These are phyloP conservation scores for Diplocarpon rosae DNA, from an alignment of 2,329 filamentous ascomycete genomes.

Conservation along the genomic window DNA sequence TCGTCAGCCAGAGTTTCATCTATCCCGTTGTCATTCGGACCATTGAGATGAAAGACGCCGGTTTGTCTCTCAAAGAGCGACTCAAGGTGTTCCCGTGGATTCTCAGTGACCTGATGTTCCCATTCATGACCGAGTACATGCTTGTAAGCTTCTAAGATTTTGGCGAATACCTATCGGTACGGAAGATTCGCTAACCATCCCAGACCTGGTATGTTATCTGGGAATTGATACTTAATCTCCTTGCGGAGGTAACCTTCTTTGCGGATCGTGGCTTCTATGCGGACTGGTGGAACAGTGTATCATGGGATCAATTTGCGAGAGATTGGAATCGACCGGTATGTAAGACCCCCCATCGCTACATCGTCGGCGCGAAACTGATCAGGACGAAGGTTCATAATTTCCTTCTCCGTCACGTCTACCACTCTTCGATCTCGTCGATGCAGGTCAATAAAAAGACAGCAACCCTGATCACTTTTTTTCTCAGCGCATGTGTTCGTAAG, in stretches of 20 bases:
- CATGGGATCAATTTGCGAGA: conserved; percentile 67
- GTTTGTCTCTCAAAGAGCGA: conserved; percentile 47
- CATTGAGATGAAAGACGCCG: conserved; percentile 54
- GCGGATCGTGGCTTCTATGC: conserved; percentile 65
- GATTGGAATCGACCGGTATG: conserved; percentile 63
- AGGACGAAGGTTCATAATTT: conserved; percentile 38
- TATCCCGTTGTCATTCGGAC: conserved; percentile 64
- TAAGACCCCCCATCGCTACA: background rate
- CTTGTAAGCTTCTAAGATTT: conserved; percentile 13
- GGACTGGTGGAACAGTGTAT: conserved; percentile 38
- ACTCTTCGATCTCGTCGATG: conserved; percentile 63
- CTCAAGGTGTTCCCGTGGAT: conserved; percentile 64
- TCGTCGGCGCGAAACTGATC: too few relatives aligned
- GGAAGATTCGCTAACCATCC: background rate
- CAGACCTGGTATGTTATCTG: conserved; percentile 69
- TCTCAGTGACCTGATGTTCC: conserved; percentile 64
- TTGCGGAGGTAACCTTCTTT: conserved; percentile 67
- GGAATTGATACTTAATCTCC: conserved; percentile 62
- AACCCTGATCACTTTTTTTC: conserved; percentile 34
- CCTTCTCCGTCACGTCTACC: conserved; percentile 67
- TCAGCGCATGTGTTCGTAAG: conserved; percentile 27
- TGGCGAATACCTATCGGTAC: background rate
- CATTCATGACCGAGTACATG: conserved; percentile 68
- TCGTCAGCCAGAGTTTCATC: conserved; percentile 65
- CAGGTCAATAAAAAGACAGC: conserved; percentile 59